Evolutionary conservation across 1,139 yeast genomes (phyloP).

Genomic region (Pichia terricola): DNA sequence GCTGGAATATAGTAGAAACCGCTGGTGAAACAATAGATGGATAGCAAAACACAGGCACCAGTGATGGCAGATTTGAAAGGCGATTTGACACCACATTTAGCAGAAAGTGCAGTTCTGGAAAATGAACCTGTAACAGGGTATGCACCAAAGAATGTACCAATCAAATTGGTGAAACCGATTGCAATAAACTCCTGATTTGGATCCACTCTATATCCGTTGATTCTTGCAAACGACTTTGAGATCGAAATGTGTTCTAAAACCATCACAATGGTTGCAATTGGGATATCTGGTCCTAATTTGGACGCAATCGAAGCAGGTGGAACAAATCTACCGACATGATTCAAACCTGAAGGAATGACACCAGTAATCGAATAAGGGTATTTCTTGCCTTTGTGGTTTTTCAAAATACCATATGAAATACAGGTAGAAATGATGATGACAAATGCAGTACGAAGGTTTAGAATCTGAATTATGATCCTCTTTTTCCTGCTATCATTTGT

Average conservation of each 20-base stretch:
- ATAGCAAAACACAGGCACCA: conserved; percentile 77
- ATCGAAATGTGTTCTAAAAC: conserved; percentile 88
- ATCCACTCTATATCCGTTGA: conserved; percentile 78
- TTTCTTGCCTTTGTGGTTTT: conserved; percentile 9
- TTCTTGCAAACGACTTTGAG: conserved; percentile 84
- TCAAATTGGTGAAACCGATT: conserved; percentile 79
- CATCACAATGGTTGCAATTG: conserved; percentile 73
- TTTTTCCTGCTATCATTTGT: conserved; percentile 37
- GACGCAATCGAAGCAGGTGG: conserved; percentile 51
- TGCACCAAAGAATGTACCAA: conserved; percentile 86
- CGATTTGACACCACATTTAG: conserved; percentile 90
- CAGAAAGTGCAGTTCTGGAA: conserved; percentile 86
- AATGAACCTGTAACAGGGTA: conserved; percentile 95
- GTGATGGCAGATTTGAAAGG: conserved; percentile 89
- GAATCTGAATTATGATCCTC: conserved; percentile 53
- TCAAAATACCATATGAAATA: conserved; percentile 42
- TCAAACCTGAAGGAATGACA: conserved; percentile 72
- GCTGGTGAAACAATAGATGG: conserved; percentile 60
- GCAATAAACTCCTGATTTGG: conserved; percentile 94
- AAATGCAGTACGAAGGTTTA: conserved; percentile 73
- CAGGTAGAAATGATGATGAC: conserved; percentile 70
- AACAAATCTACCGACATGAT: conserved; percentile 66
- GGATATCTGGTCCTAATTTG: conserved; percentile 68
- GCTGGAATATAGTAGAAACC: conserved; percentile 86
- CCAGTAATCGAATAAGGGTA: conserved; percentile 58